Evolutionary conservation across 176 grass and related monocot species (phyloP).

Genomic region (Aegilops longissima): DNA sequence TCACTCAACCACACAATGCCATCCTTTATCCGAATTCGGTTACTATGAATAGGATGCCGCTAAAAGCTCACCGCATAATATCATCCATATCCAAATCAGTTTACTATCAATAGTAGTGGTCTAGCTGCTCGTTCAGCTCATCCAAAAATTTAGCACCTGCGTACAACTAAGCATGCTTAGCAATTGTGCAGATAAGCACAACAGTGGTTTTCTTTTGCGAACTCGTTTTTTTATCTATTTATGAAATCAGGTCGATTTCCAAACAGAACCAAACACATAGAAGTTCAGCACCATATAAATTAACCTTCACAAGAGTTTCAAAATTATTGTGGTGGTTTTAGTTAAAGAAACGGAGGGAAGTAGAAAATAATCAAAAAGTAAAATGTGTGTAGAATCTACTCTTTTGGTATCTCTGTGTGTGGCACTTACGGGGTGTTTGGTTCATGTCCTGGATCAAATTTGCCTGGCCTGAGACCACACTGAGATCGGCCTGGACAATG

Average conservation of each 20-base stretch:
- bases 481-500: too few relatives aligned
- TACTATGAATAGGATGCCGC: conserved; percentile 19
- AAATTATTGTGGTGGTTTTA: too few relatives aligned
- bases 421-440: too few relatives aligned
- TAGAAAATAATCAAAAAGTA: neutral
- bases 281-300: too few relatives aligned
- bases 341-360: too few relatives aligned
- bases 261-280: too few relatives aligned
- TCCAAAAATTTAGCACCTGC: neutral
- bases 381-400: neutral
- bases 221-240: too few relatives aligned
- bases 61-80: conserved; percentile 25
- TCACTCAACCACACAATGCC: neutral
- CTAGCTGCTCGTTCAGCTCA: neutral
- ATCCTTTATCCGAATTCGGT: conserved; percentile 5
- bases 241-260: too few relatives aligned
- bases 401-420: neutral
- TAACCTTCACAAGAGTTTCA: too few relatives aligned
- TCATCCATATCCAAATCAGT: conserved; percentile 29
- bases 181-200: neutral
- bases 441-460: too few relatives aligned
- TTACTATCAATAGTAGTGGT: conserved; percentile 45
- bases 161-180: neutral
- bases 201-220: neutral
- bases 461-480: too few relatives aligned